Evolutionary conservation across 768 basidiomycete genomes (phyloP), one percentile per base, ranked within the genome.

Genomic region (Candolleomyces aberdarensis): DNA sequence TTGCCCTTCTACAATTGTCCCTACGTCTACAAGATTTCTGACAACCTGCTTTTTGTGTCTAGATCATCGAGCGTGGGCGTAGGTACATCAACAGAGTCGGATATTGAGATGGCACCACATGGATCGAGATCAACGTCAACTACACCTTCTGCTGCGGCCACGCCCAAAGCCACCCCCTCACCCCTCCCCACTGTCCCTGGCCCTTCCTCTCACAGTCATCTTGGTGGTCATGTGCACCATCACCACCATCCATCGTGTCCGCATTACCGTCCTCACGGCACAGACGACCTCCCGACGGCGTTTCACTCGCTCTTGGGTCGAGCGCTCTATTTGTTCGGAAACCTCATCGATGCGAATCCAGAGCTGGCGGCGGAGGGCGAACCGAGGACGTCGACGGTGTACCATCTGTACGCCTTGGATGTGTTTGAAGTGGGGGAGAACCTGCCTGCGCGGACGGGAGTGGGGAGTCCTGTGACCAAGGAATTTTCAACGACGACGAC

Each of bases 391-490:
- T 76, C 84, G 13, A 74, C 76, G 4, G 77, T 81, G 0, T 89
- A 87, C 69, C 89, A 85, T 83, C 78, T 86, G 41, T 80, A 83
- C n/a, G 85, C 88, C 1, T 76, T 91, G 57, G 87, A 88, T 66
- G 84, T 87, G 7, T 87, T 90, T 65, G 85, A 88, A 72, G 84
- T 82, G 7, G 87, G 86, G 48, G 86, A 89, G 66, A 84, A 78
- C 63, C 72, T 86, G 7, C 86, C 86, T 0, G 78, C 39, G 74
- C 74, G 5, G 74, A 64, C 55, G 76, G 14, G 32, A 10, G 31
- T n/a, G 1, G 29, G 20, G 29, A 14, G 29, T 6, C 32, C 17
- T 14, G 19, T 14, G 15, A 39, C 49, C n/a, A 51, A 14, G 49
- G 19, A 15, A n/a, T 29, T 29, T 51, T 1, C n/a, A 14, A 10